A percentile compares a stretch with the other conserved stretches of the same genome.
Evolutionary conservation across 2,329 filamentous ascomycete genomes (phyloP).

Genomic region (Scedosporium aurantiacum): DNA sequence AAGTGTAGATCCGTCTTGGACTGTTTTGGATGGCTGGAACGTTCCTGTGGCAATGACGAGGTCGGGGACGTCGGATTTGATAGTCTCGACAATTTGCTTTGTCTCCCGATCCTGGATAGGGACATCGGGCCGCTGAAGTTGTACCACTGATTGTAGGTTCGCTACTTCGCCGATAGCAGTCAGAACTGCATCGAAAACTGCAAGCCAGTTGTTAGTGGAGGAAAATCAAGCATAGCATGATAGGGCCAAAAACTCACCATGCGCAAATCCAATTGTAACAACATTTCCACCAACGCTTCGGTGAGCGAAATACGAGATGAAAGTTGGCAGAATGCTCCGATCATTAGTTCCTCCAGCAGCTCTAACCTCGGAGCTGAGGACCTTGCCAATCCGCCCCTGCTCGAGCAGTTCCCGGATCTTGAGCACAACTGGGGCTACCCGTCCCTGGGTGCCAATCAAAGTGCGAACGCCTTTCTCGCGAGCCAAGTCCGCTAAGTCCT

Average conservation of each 20-base stretch:
- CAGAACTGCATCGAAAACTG: slow-evolving; percentile 2
- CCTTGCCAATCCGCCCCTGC: slow-evolving; percentile 35
- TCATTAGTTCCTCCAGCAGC: slow-evolving; percentile 24
- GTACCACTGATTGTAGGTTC: neutral
- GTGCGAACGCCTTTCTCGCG: slow-evolving; percentile 22
- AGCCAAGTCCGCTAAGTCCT: slow-evolving; percentile 27
- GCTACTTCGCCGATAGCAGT: neutral
- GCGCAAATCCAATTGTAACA: slow-evolving; percentile 29
- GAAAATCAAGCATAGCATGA: too few relatives aligned
- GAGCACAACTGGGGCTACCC: slow-evolving; percentile 24
- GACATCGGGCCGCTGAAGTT: slow-evolving; percentile 29
- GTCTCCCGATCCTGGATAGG: slow-evolving; percentile 20
- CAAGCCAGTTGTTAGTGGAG: neutral
- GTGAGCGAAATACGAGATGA: slow-evolving; percentile 36
- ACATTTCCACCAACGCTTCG: slow-evolving; percentile 34
- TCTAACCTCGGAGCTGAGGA: slow-evolving; percentile 38
- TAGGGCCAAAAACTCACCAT: slow-evolving; percentile 30
- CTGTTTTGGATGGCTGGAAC: slow-evolving; percentile 17
- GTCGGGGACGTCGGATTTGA: slow-evolving; percentile 33
- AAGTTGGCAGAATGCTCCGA: slow-evolving; percentile 20
- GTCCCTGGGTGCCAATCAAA: slow-evolving; percentile 41
- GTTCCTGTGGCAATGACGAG: slow-evolving; percentile 24
- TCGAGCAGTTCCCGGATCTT: slow-evolving; percentile 32
- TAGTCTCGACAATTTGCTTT: slow-evolving; percentile 20
- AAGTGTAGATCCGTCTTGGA: slow-evolving; percentile 26